A percentile compares a stretch with the other conserved stretches of the same genome.
Conservation (phyloP, 768 basidiomycete genomes). For the Naganishia onofrii region DNA sequence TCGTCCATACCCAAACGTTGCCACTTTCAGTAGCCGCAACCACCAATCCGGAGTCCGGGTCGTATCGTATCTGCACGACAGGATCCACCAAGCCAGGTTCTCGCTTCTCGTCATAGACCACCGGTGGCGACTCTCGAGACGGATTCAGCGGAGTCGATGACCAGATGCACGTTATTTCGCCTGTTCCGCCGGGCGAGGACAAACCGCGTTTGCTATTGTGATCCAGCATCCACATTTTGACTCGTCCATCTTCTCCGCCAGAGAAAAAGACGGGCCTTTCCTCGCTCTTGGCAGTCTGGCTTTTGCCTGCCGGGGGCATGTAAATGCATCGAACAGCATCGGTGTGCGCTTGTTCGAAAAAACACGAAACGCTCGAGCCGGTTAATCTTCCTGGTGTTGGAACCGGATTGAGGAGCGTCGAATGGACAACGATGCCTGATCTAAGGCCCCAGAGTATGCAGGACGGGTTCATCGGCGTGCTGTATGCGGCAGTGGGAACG, state of each 20-base stretch:
- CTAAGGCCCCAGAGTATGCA: constrained; percentile 43
- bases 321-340: constrained; percentile 39
- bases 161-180: constrained; percentile 21
- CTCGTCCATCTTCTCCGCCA: constrained; percentile 42
- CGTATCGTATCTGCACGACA: constrained; percentile 39
- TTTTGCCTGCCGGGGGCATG: constrained; percentile 28
- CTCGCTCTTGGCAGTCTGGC: neutral
- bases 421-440: constrained; percentile 41
- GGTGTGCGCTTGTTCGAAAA: constrained; percentile 35
- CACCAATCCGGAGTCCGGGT: constrained; percentile 32
- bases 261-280: constrained; percentile 34
- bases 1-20: constrained; percentile 42
- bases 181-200: constrained; percentile 8
- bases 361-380: constrained; percentile 36
- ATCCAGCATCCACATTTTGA: constrained; percentile 44
- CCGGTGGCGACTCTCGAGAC: constrained; percentile 31
- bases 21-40: constrained; percentile 44
- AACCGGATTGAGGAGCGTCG: constrained; percentile 37
- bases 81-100: constrained; percentile 33
- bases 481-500: constrained; percentile 34
- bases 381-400: constrained; percentile 39
- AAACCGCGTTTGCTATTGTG: constrained; percentile 15
- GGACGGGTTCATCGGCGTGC: constrained; percentile 35
- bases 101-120: constrained; percentile 14
- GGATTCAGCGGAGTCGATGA: constrained; percentile 2